Conservation (phyloP, 2,329 filamentous ascomycete species). For the Dichotomopilus funicola region DNA sequence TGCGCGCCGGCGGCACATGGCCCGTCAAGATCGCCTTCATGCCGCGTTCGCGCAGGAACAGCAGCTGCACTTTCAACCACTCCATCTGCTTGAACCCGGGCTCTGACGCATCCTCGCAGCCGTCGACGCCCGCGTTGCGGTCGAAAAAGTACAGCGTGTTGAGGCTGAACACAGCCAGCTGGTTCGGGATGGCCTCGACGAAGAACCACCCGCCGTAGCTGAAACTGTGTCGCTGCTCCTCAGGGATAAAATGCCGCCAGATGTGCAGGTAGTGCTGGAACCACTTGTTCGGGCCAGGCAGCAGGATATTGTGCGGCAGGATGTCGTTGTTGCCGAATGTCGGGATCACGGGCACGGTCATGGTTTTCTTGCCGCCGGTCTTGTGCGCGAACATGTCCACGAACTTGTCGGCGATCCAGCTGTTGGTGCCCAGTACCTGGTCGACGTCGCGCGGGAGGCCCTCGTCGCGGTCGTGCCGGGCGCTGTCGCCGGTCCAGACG, state of each 20-base stretch:
- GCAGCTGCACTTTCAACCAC: constrained; percentile 85
- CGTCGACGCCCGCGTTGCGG: constrained; percentile 88
- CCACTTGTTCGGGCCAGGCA: constrained; percentile 79
- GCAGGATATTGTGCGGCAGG: constrained; percentile 90
- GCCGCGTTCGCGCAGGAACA: constrained; percentile 70
- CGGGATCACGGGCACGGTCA: constrained; percentile 74
- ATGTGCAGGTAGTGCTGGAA: constrained; percentile 69
- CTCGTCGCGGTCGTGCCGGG: constrained; percentile 84
- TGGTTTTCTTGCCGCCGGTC: constrained; percentile 43
- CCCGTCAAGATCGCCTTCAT: constrained; percentile 95
- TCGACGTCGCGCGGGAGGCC: constrained; percentile 64
- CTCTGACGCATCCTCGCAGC: constrained; percentile 70
- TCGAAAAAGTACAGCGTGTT: constrained; percentile 97
- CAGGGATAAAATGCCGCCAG: constrained; percentile 83
- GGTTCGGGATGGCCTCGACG: constrained; percentile 80
- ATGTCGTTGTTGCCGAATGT: constrained; percentile 98
- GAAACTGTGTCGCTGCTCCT: constrained; percentile 86
- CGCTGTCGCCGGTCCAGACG: constrained; percentile 87
- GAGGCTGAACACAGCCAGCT: constrained; percentile 83
- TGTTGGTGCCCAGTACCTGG: constrained; percentile 74
- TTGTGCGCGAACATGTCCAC: constrained; percentile 59
- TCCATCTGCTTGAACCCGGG: constrained; percentile 94
- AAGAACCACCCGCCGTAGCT: constrained; percentile 91
- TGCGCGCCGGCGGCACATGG: constrained; percentile 86
- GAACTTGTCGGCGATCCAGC: constrained; percentile 69